Conservation (phyloP, 2,329 filamentous ascomycete genomes). For the Anthostomella pinea region DNA sequence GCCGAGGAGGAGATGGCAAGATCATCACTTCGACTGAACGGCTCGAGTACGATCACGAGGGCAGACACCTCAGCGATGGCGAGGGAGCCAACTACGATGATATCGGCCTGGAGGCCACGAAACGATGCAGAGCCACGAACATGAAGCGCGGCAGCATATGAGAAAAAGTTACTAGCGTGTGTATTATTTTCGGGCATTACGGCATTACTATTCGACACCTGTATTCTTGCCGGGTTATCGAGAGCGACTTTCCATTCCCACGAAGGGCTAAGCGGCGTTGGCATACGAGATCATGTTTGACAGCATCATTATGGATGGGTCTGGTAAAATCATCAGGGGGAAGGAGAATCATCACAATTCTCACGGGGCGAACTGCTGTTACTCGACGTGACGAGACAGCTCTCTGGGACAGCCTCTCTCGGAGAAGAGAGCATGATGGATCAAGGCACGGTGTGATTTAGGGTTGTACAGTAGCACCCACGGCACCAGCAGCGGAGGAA, state of each 20-base stretch:
- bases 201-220: too few species aligned
- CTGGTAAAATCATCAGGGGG: too few species aligned
- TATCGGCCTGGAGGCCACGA: conserved; percentile 34
- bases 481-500: background rate
- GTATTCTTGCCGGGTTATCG: background rate
- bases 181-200: too few species aligned
- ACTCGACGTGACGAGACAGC: too few species aligned
- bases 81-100: conserved; percentile 46
- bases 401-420: too few species aligned
- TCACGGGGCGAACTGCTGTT: too few species aligned
- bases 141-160: conserved; percentile 48
- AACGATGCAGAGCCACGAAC: conserved; percentile 34
- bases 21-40: conserved; percentile 38
- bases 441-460: too few species aligned
- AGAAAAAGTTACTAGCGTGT: too few species aligned
- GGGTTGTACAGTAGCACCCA: too few species aligned
- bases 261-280: conserved; percentile 4
- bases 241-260: conserved; percentile 4
- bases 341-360: too few species aligned
- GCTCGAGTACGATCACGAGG: conserved; percentile 35
- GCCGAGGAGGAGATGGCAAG: conserved; percentile 35
- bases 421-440: too few species aligned
- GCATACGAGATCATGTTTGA: background rate
- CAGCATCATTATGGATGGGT: background rate
- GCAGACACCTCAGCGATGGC: conserved; percentile 45